phyloP scores from a whole-genome alignment of 179 eudicot species.

The Amaranthus tricolor region DNA sequence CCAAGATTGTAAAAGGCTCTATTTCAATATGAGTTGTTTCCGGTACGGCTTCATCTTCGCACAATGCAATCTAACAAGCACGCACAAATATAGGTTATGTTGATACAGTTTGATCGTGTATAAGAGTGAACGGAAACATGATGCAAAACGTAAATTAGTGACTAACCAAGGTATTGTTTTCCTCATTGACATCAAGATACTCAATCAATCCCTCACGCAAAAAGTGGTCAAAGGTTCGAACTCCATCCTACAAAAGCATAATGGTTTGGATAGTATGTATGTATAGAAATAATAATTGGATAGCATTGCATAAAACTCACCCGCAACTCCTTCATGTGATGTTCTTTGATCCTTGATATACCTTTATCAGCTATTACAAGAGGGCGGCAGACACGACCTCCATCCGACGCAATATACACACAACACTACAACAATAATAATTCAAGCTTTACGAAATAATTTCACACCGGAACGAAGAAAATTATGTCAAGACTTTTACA shows the following conservation, averaged over 20 bases:
- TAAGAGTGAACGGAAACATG: neutral
- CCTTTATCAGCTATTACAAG: constrained; percentile 98
- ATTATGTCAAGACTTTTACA: neutral
- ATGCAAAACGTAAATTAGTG: constrained; percentile 4
- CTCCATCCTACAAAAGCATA: constrained; percentile 64
- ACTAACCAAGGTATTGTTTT: constrained; percentile 95
- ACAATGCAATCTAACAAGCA: constrained; percentile 72
- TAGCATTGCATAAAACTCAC: constrained; percentile 35
- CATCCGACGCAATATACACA: constrained; percentile 97
- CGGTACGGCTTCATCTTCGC: constrained; percentile 61
- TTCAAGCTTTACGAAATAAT: neutral
- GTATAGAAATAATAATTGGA: neutral
- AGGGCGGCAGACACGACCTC: constrained; percentile 99
- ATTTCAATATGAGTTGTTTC: constrained; percentile 96
- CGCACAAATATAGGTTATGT: constrained; percentile 11
- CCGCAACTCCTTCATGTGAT: constrained; percentile 85
- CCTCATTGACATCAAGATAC: constrained; percentile 99
- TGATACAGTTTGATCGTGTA: neutral
- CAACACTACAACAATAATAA: constrained; percentile 59
- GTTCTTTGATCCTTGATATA: constrained; percentile 80
- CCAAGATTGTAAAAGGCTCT: constrained; percentile 93
- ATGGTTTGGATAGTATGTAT: constrained; percentile 3
- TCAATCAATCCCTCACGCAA: constrained; percentile 86
- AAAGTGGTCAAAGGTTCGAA: constrained; percentile 75
- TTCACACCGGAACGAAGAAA: neutral